Evolutionary conservation across 31 red algal genomes (phyloP), one percentile per base, ranked within the genome.

Genomic region (Asparagopsis taxiformis): DNA sequence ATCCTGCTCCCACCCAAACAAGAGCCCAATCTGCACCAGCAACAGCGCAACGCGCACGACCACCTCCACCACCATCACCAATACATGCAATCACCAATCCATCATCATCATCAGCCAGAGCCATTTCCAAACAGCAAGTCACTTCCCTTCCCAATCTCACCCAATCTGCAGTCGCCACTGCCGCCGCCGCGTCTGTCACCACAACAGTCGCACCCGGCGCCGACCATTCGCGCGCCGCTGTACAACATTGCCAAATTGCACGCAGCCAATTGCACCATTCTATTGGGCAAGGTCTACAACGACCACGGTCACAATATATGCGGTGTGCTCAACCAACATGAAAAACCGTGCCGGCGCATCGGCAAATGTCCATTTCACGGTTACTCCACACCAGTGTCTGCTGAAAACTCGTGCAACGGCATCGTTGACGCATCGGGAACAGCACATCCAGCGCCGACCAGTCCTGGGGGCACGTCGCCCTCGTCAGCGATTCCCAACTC

Each of bases 361-460:
- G 79, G 79, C 33, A 72, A 73, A 31, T 84, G 79, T 21, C 79
- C 79, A 4, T 74, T 84, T 59, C 79, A 84, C 57, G 35, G 51
- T 0, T 3, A 46, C 9, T 21, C 35, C 6, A 25, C 50, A 2
- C 77, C 77, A 3, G 63, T 80, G 15, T 69, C 77, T 15, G 48
- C 77, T 5, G 33, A 43, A 0, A 80, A 68, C 32, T 66, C 77
- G 9, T 68, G 63, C 53, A 68, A 80, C 55, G 52, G 52, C 61
- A 28, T 22, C 61, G 53, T 70, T 41, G 77, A 38, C 38, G 30
- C 15, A 23, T 33, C 15, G 21, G 62, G 62, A 2, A 50, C 24
- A 2, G 35, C 23, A 3, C n/a, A 41, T 2, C 2, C 26, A 39
- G 33, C n/a, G n/a, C n/a, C n/a, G n/a, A n/a, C n/a, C n/a, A n/a